These are phyloP conservation scores for Neoboletus subvelutipes DNA, from an alignment of 768 basidiomycete genomes.

Conservation along the genomic window DNA sequence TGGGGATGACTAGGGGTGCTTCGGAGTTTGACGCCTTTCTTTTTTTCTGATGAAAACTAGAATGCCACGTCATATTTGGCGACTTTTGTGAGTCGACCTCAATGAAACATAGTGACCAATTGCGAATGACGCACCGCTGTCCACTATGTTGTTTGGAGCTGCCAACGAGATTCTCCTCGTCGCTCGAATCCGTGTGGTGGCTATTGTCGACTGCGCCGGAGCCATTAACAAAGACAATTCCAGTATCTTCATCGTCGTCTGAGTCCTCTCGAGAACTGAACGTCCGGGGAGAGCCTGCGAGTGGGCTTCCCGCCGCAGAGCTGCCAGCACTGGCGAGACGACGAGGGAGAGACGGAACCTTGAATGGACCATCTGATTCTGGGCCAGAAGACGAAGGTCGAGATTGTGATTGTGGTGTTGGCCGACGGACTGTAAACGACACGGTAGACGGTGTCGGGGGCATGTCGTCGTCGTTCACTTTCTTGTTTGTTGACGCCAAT, in stretches of 20 bases:
- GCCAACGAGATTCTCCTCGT: conserved; percentile 66
- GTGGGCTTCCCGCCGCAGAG: conserved; percentile 54
- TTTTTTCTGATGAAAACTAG: conserved; percentile 44
- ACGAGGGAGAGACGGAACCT: conserved; percentile 58
- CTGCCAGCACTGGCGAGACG: conserved; percentile 43
- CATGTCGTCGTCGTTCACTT: conserved; percentile 15
- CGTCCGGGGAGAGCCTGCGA: conserved; percentile 50
- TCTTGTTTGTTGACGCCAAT: neutral
- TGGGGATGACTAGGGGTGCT: conserved; percentile 80
- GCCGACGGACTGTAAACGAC: conserved; percentile 84
- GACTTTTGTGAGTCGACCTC: conserved; percentile 76
- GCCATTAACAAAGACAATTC: conserved; percentile 25
- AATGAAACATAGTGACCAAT: conserved; percentile 19
- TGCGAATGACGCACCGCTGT: conserved; percentile 73
- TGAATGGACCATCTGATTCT: conserved; percentile 62
- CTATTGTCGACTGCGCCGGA: conserved; percentile 26
- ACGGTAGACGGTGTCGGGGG: conserved; percentile 44
- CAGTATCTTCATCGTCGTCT: conserved; percentile 27
- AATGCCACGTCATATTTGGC: conserved; percentile 9
- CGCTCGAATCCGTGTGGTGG: conserved; percentile 49
- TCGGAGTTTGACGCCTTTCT: conserved; percentile 40
- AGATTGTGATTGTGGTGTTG: conserved; percentile 64
- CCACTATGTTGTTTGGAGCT: conserved; percentile 72
- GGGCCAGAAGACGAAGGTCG: conserved; percentile 60
- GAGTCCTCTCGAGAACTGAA: conserved; percentile 27